Evolutionary conservation across 805 yeast species (phyloP), one percentile per base, ranked within the genome.

Genomic region (Metschnikowia bowlesiae): DNA sequence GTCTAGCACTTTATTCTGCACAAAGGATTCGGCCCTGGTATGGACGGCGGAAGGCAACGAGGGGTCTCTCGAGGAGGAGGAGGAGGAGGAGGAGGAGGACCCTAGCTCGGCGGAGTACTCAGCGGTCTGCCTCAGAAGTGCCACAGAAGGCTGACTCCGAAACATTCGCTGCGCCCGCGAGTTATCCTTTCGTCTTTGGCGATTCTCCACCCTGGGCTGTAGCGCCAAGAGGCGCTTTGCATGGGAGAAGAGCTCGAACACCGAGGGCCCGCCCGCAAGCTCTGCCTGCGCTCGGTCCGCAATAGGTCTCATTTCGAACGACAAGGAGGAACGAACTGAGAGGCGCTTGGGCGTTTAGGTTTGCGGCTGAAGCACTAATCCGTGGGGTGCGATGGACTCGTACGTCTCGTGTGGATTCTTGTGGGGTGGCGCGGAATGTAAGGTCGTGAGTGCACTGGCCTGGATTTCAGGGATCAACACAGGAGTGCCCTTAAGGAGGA

Each of bases 201-300:
- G 60, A 56, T 73, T 71, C 49, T 69, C 73, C 29, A 73, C 70
- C 42, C 78, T 55, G 5, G 71, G 65, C 50, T 72, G 73, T 39
- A 73, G 62, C 16, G 70, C 60, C 43, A 73, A 58, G 31, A 73
- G 60, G 49, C 67, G 69, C 52, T 68, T 70, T 8, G 76, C 78
- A 31, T 75, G 72, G 58, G 65, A 56, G 53, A 72, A 71, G 35
- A 73, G 69, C 55, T 73, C 77, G 53, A 64, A 62, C 18, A 73
- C 70, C 8, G 75, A 67, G 11, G 77, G 77, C 28, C 59, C 59
- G 8, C 53, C 18, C 16, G 50, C 41, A n/a, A 57, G 51, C 18
- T 52, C 57, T 7, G 49, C 46, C 35, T 47, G 39, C 37, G 53
- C 53, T 44, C 50, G 47, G 41, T 44, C 26, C 35, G 44, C 28